Percentiles rank a stretch among this genome's conserved stretches.
phyloP scores from a whole-genome alignment of 78 protist genomes.

The Dictyostelium capitatum region DNA sequence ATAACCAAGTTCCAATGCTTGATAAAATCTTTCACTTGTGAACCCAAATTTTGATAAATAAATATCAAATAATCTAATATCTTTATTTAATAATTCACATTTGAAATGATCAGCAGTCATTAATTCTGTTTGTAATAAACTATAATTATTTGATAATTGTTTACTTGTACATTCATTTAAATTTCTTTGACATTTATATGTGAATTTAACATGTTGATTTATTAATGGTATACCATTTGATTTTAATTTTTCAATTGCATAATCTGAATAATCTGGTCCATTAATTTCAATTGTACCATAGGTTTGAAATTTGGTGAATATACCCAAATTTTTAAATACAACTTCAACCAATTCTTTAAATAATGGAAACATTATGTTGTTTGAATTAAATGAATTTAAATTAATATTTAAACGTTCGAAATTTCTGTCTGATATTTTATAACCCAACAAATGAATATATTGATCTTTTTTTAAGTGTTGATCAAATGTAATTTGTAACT shows the following conservation, averaged over 20 bases:
- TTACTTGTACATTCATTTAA: neutral
- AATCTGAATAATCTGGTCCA: slow-evolving; percentile 9
- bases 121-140: neutral
- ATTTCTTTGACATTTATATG: neutral
- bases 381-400: neutral
- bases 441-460: too few relatives aligned
- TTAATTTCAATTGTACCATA: neutral
- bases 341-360: neutral
- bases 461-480: too few relatives aligned
- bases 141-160: neutral
- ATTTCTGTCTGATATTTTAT: too few relatives aligned
- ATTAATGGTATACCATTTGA: neutral
- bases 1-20: neutral
- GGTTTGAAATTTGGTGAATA: neutral
- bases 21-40: neutral
- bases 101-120: neutral
- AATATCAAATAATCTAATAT: neutral
- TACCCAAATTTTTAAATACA: neutral
- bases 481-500: too few relatives aligned
- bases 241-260: neutral
- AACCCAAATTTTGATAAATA: slow-evolving; percentile 4
- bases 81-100: neutral
- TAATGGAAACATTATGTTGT: neutral
- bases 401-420: neutral
- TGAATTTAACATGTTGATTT: neutral